These are phyloP conservation scores for Pichia nakasei DNA, from an alignment of 805 yeast species.

Conservation along the genomic window DNA sequence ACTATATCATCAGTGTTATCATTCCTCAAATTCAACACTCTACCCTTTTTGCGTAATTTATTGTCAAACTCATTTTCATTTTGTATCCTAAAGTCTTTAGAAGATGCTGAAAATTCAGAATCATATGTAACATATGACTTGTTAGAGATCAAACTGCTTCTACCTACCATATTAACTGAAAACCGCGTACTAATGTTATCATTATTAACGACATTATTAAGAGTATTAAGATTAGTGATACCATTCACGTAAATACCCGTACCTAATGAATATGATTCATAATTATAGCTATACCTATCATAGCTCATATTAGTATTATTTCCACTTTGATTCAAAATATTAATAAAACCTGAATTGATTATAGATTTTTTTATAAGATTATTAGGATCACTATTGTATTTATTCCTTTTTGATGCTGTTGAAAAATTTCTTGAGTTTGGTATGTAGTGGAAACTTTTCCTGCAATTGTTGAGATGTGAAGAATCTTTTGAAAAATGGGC, in stretches of 20 bases:
- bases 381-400: slow-evolving; percentile 3
- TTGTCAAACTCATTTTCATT: slow-evolving; percentile 12
- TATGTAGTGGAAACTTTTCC: slow-evolving; percentile 2
- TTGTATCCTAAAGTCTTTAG: slow-evolving; percentile 7
- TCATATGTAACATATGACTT: slow-evolving; percentile 52
- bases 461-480: no score
- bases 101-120: slow-evolving; percentile 37
- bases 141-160: slow-evolving; percentile 31
- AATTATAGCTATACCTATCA: background rate
- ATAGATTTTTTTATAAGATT: background rate
- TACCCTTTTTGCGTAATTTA: slow-evolving; percentile 40
- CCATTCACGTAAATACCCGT: background rate
- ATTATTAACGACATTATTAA: background rate
- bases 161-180: slow-evolving; percentile 26
- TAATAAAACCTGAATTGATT: background rate
- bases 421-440: background rate
- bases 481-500: background rate
- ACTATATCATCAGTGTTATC: slow-evolving; percentile 23
- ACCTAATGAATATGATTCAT: background rate
- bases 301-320: background rate
- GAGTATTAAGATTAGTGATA: background rate
- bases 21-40: slow-evolving; percentile 39
- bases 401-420: background rate
- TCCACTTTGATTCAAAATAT: background rate
- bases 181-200: slow-evolving; percentile 2